Percentiles rank a stretch among this genome's conserved stretches.
Conservation (phyloP, 352 stramenopile species). For the Phytophthora cryptogea region DNA sequence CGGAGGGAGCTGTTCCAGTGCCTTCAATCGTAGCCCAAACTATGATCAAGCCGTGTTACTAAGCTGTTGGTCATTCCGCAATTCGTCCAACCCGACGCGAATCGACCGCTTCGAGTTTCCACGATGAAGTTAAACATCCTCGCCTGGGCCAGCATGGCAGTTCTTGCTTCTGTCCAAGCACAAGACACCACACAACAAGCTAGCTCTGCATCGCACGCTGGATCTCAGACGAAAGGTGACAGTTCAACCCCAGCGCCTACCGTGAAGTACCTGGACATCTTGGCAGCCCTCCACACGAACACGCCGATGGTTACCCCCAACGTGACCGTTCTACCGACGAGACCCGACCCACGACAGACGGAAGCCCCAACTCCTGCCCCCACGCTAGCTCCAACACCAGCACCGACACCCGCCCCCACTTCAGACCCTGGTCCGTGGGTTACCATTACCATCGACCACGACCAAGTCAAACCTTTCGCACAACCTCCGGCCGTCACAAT, state of each 20-base stretch:
- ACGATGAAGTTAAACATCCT: background rate
- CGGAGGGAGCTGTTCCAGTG: background rate
- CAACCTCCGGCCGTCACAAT: slow-evolving; percentile 18
- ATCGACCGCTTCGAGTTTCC: background rate
- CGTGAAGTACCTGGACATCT: slow-evolving; percentile 6
- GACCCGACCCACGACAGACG: slow-evolving; percentile 7
- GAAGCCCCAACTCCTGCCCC: slow-evolving; percentile 8
- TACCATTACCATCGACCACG: slow-evolving; percentile 13
- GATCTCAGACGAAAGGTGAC: background rate
- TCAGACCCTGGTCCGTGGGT: slow-evolving; percentile 12
- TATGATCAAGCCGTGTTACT: background rate
- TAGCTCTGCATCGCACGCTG: background rate
- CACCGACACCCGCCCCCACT: slow-evolving; percentile 4
- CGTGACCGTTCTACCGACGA: background rate
- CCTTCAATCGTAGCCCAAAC: background rate
- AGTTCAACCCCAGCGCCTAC: background rate
- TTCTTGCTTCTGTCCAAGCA: background rate
- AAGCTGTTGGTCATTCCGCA: background rate
- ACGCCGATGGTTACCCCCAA: background rate
- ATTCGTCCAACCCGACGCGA: background rate
- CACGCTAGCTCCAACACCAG: slow-evolving; percentile 2
- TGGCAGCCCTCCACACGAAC: background rate
- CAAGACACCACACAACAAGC: background rate
- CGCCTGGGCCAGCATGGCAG: background rate
- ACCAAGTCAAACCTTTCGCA: slow-evolving; percentile 17